Evolutionary conservation across 495 filamentous ascomycete genomes (phyloP), one percentile per base, ranked within the genome.

Genomic region (Stereocaulon alpinum): DNA sequence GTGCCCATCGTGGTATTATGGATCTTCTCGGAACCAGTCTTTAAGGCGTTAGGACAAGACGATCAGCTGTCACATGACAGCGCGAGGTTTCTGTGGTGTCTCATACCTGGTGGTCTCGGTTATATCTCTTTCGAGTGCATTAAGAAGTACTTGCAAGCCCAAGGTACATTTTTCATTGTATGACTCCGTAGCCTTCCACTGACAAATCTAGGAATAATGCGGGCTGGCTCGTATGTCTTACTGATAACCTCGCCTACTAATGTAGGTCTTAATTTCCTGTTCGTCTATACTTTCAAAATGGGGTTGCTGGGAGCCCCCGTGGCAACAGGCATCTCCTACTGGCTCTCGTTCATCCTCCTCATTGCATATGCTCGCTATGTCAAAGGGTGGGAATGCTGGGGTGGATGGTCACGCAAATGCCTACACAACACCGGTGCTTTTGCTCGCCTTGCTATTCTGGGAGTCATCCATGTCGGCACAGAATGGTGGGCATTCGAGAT

Each of bases 401-500:
- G 91, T 42, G 91, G 91, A 3, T 86, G 89, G 76, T 80, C 82
- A 6, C 74, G 77, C 3, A 77, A 78, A 24, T 86, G 84, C 20
- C 64, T 88, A 37, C 71, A 77, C 20, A 86, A 89, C 65, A 73
- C 86, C 20, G 71, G 82, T 34, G 86, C 84, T 0, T 96, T 96
- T 64, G 77, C 86, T 3, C 82, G 84, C 9, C 80, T 96, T 6
- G 88, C 91, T 7, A 64, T 84, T 40, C 71, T 95, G 1, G 91
- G 91, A 6, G 74, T 95, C 45, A 68, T 95, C n/a, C 91, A 95
- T 64, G 86, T 95, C 24, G 91, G 91, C 9, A 94, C 88, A 0
- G 90, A 96, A 72, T 95, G 91, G 91, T 95, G 91, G 90, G 91
- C 91, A 0, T 95, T 94, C 64, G 91, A 95, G 71, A 95, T 96